These are phyloP conservation scores for Halophytophthora batemanensis DNA, from an alignment of 352 stramenopile genomes.

Conservation along the genomic window DNA sequence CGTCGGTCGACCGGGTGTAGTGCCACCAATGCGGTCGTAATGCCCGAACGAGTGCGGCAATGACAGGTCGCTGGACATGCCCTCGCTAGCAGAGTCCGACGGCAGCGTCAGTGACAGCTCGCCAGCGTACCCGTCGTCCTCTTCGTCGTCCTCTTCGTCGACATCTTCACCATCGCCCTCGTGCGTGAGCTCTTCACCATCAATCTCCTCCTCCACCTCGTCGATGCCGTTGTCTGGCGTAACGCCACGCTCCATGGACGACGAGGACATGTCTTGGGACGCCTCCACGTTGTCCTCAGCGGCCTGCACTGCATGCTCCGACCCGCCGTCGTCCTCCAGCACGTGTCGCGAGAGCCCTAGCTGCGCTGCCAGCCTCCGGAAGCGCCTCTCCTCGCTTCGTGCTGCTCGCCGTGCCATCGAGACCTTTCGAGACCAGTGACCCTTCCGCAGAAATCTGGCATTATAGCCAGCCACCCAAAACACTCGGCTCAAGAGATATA, in stretches of 20 bases:
- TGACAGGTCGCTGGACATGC: constrained; percentile 67
- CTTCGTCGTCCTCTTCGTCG: constrained; percentile 18
- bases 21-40: constrained; percentile 32
- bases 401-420: constrained; percentile 14
- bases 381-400: constrained; percentile 22
- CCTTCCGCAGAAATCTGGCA: too few species aligned
- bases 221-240: constrained; percentile 16
- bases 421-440: too few species aligned
- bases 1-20: constrained; percentile 6
- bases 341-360: constrained; percentile 53
- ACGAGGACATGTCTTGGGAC: background rate
- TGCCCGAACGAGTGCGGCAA: constrained; percentile 66
- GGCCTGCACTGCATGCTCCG: background rate
- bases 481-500: too few species aligned
- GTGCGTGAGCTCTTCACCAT: constrained; percentile 7
- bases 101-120: constrained; percentile 35
- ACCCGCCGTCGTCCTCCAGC: constrained; percentile 13
- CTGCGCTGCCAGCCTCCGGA: constrained; percentile 46
- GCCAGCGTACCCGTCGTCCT: constrained; percentile 16
- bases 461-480: too few species aligned
- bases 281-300: constrained; percentile 1
- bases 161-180: constrained; percentile 26
- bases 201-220: constrained; percentile 19
- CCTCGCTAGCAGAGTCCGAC: constrained; percentile 63
- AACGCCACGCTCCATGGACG: constrained; percentile 1